Evolutionary conservation across 2,329 filamentous ascomycete species (phyloP).

Genomic region (Immersiporthe knoxdaviesiana): DNA sequence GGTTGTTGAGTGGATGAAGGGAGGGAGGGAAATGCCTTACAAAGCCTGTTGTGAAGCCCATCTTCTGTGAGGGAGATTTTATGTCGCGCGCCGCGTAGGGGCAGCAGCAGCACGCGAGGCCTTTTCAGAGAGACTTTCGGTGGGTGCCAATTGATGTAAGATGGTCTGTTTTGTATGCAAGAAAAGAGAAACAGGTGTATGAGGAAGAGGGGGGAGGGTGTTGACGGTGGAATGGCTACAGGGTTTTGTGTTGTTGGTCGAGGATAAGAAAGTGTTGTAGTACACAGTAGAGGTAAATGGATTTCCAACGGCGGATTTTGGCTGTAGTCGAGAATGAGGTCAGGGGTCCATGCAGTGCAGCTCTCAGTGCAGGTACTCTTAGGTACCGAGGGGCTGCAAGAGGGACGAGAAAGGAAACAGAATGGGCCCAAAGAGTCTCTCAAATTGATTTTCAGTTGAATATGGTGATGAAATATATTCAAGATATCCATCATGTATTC

Average conservation of each 20-base stretch:
- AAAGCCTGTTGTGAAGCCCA: slow-evolving; percentile 77
- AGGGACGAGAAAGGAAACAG: background rate
- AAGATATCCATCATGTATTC: no score
- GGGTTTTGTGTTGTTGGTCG: slow-evolving; percentile 4
- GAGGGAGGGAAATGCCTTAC: slow-evolving; percentile 53
- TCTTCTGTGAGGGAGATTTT: slow-evolving; percentile 41
- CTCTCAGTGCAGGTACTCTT: background rate
- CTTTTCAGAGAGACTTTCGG: slow-evolving; percentile 24
- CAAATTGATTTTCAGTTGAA: no score
- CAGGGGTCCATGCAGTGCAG: slow-evolving; percentile 4
- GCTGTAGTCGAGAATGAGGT: slow-evolving; percentile 13
- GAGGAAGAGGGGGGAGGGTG: background rate
- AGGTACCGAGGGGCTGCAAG: background rate
- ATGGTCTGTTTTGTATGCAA: background rate
- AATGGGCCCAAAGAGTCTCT: background rate
- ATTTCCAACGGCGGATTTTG: background rate
- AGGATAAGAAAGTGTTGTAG: slow-evolving; percentile 2
- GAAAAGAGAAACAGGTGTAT: background rate
- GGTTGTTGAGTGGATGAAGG: background rate
- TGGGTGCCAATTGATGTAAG: slow-evolving; percentile 5
- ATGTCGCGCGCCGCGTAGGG: slow-evolving; percentile 8
- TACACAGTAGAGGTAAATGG: background rate
- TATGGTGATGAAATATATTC: no score
- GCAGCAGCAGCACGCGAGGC: slow-evolving; percentile 30
- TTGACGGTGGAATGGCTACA: background rate